Base-by-base conservation (phyloP, 805 yeast genomes). In the Starmera dryadoides region DNA sequence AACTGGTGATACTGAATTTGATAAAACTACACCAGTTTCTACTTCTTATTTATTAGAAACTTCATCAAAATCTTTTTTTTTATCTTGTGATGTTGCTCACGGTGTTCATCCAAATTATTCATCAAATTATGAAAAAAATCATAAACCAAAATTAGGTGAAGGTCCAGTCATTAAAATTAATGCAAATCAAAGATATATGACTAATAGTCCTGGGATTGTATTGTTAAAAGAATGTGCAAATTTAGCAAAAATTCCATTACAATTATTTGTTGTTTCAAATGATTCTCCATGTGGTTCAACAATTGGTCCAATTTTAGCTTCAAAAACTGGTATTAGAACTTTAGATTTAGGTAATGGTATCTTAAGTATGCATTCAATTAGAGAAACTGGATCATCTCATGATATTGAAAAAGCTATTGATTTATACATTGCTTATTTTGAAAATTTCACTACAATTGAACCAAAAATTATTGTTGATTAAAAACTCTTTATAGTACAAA, bases 51-150 rank as follows among this genome's bases (percentile, higher is more conserved):
- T 75, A 43, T 62, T 73, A 41, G 76, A 79, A 47, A 59, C 82
- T 1, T 70, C 79, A 63, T 71, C 89, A 8, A 81, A 81, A 57
- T 87, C 97, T 1, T 89, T 93, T 60, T 73, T 91, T 49, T 60
- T 93, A 34, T 89, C 97, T 0, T 86, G 96, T 0, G 98, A 91
- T 59, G 93, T 88, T 79, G 96, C 98, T 2, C 98, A 91, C 58
- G 98, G 96, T 25, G 83, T 91, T 30, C 96, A 91, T 60, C 98
- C 98, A 42, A 91, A 91, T 61, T 91, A 91, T 59, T 64, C 75
- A 4, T 73, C 71, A 38, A 75, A 75, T 50, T 84, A 93, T 62
- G 98, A 93, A 57, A 57, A 75, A 18, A 66, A 73, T 44, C 95
- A 91, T 60, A 75, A 77, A 47, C 98, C 98, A 2, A 70, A 71